Base-by-base conservation (phyloP, 208 protist genomes). In the Naegleria fowleri region DNA sequence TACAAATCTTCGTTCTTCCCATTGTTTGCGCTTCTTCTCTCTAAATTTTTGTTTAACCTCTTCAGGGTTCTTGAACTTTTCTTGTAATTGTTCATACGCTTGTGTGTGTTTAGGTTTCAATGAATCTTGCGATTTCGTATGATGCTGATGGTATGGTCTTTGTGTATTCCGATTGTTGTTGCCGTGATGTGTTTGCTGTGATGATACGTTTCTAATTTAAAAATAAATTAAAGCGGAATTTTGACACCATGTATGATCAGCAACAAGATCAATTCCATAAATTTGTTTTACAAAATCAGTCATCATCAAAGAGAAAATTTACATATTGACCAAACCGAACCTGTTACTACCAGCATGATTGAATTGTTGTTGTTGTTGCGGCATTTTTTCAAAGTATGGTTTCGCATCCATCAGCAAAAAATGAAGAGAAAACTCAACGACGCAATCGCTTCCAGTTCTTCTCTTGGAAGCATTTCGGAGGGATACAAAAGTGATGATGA, bases 11-110 rank as follows among this genome's bases (percentile, higher is more conserved):
- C 67, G 67, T 36, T 79, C 67, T 79, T 79, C 67, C 67, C 67
- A 79, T 36, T 36, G 25, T 79, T 79, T 79, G 29, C 67, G 19
- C 29, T 79, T 79, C 16, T 36, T 79, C n/a, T 79, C 67, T 33
- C 67, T 79, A 79, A 79, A 36, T 36, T 79, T 79, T 79, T 79
- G 67, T 79, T 79, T 79, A 9, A 25, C 25, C n/a, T 79, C 67
- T 5, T 79, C 67, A 36, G 67, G 67, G 36, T 79, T 79, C n/a
- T 79, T 79, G 36, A 79, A 79, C 67, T 79, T 79, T 79, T 79
- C 67, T 79, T 79, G 67, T 79, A 79, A 79, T 79, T 79, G 67
- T 79, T 79, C 67, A 79, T 79, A 79, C n/a, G 67, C 67, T 79
- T 36, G 29, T 79, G 67, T 79, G 36, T 79, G 67, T 36, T 33